Evolutionary conservation across 139 green algal genomes (phyloP).

Genomic region (Picochlorum costavermella): DNA sequence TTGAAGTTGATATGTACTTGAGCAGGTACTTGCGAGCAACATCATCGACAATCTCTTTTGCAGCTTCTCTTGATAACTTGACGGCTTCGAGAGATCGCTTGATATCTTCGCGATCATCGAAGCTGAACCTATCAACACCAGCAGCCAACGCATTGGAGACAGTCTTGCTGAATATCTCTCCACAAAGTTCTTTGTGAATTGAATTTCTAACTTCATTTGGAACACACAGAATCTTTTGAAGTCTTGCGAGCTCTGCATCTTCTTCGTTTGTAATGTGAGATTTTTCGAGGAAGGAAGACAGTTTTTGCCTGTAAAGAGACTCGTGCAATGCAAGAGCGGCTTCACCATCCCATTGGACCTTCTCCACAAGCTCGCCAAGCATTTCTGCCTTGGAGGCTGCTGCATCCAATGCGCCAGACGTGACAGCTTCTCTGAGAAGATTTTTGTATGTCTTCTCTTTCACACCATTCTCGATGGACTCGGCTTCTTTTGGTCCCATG

Average conservation of each 20-base stretch:
- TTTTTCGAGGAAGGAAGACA: slow-evolving; percentile 58
- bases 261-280: slow-evolving; percentile 64
- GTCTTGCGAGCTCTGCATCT: slow-evolving; percentile 49
- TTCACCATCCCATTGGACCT: slow-evolving; percentile 60
- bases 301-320: slow-evolving; percentile 69
- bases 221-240: slow-evolving; percentile 83
- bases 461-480: slow-evolving; percentile 33
- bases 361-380: slow-evolving; percentile 72
- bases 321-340: slow-evolving; percentile 72
- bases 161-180: slow-evolving; percentile 45
- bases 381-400: slow-evolving; percentile 48
- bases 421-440: slow-evolving; percentile 70
- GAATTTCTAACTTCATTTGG: slow-evolving; percentile 40
- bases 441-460: slow-evolving; percentile 52
- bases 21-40: slow-evolving; percentile 36
- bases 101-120: slow-evolving; percentile 52
- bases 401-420: slow-evolving; percentile 37
- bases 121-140: slow-evolving; percentile 53
- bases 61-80: slow-evolving; percentile 47
- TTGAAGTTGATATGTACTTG: slow-evolving; percentile 47
- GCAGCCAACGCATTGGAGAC: slow-evolving; percentile 36
- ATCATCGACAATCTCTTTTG: slow-evolving; percentile 36
- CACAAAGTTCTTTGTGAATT: slow-evolving; percentile 47
- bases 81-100: slow-evolving; percentile 56
- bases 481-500: slow-evolving; percentile 69